Conservation (phyloP, 805 yeast genomes). For the Saturnispora galanensis region DNA sequence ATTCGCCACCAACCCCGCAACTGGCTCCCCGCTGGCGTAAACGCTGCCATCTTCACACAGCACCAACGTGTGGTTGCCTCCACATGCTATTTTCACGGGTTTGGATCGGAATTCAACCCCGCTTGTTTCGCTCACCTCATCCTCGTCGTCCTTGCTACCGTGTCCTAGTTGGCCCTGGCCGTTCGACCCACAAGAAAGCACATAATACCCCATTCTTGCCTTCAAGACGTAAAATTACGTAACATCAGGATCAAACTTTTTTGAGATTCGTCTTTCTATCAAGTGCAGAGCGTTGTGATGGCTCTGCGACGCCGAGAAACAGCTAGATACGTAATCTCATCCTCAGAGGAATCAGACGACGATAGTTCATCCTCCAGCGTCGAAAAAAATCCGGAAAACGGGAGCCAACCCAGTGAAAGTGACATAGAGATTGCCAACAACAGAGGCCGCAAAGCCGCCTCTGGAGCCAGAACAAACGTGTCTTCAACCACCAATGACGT, state of each 20-base stretch:
- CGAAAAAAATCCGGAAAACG: too few species aligned
- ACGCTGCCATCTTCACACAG: slow-evolving; percentile 44
- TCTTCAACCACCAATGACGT: background rate
- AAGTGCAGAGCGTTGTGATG: too few species aligned
- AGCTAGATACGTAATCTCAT: too few species aligned
- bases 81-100: slow-evolving; percentile 42
- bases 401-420: background rate
- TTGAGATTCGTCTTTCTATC: too few species aligned
- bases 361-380: too few species aligned
- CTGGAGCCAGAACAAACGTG: background rate
- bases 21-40: slow-evolving; percentile 41
- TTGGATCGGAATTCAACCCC: background rate
- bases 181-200: slow-evolving; percentile 73
- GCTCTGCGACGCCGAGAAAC: too few species aligned
- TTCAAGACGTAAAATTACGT: too few species aligned
- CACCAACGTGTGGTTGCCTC: slow-evolving; percentile 80
- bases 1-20: slow-evolving; percentile 1
- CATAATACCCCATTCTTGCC: slow-evolving; percentile 12
- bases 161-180: slow-evolving; percentile 70
- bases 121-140: slow-evolving; percentile 18
- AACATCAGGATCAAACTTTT: too few species aligned
- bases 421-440: background rate
- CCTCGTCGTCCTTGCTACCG: slow-evolving; percentile 41
- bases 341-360: background rate
- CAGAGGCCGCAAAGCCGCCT: background rate